A percentile compares a stretch with the other conserved stretches of the same genome.
phyloP scores from a whole-genome alignment of 78 protist species.

The Tieghemostelium lacteum region DNA sequence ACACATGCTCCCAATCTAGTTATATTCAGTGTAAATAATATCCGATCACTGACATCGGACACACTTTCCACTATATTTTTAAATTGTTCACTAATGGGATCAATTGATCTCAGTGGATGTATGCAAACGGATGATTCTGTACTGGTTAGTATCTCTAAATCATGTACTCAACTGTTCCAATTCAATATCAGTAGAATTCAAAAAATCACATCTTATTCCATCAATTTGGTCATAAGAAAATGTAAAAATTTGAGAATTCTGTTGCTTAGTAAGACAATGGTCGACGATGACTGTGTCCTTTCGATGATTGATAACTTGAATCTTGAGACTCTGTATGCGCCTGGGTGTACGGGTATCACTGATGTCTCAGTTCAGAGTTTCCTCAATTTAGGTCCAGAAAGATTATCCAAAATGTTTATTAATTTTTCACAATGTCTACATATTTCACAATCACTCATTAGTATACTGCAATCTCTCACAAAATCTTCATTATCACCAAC shows the following conservation, averaged over 20 bases:
- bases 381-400: constrained; percentile 34
- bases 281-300: constrained; percentile 60
- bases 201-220: background rate
- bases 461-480: constrained; percentile 32
- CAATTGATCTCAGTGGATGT: constrained; percentile 60
- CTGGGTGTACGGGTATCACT: constrained; percentile 19
- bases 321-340: constrained; percentile 20
- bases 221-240: constrained; percentile 22
- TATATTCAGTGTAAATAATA: constrained; percentile 53
- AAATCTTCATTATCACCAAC: too few relatives aligned
- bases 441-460: constrained; percentile 45
- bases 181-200: constrained; percentile 24
- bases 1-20: background rate
- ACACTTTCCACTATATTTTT: constrained; percentile 41
- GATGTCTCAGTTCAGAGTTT: constrained; percentile 4
- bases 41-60: constrained; percentile 15
- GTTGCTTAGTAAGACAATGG: constrained; percentile 25
- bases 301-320: constrained; percentile 26
- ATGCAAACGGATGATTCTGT: constrained; percentile 41
- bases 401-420: constrained; percentile 24
- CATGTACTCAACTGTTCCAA: constrained; percentile 55
- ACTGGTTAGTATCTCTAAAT: constrained; percentile 32
- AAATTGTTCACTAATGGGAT: constrained; percentile 37
- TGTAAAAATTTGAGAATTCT: constrained; percentile 29
- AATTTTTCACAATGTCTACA: constrained; percentile 28